These are phyloP conservation scores for Ophiostoma quercus DNA, from an alignment of 2,329 filamentous ascomycete species.

Conservation along the genomic window DNA sequence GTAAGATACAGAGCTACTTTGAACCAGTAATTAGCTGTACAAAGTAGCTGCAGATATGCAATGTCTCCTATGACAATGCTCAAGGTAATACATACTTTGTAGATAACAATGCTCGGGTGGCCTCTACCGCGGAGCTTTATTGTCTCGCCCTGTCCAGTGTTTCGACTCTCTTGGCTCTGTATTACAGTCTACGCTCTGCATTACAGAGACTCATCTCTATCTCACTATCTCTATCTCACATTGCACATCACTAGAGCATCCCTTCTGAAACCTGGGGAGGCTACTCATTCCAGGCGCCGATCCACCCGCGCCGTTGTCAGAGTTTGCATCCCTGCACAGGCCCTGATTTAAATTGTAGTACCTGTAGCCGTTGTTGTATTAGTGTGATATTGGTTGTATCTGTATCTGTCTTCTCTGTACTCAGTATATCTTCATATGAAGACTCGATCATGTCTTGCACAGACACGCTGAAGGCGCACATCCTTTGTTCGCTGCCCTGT, in stretches of 20 bases:
- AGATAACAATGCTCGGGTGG: too few species aligned
- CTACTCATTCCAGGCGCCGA: conserved; percentile 19
- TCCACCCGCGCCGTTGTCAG: conserved; percentile 19
- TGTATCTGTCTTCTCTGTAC: too few species aligned
- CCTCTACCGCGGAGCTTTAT: background rate
- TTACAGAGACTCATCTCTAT: background rate
- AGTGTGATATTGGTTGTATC: background rate
- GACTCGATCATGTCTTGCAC: background rate
- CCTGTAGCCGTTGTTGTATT: background rate
- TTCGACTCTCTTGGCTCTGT: background rate
- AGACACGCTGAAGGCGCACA: background rate
- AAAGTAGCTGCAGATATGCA: too few species aligned
- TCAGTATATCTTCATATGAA: background rate
- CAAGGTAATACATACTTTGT: too few species aligned
- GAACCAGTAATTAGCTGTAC: too few species aligned
- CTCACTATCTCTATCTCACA: background rate
- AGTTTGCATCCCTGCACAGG: conserved; percentile 18
- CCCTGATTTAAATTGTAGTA: conserved; percentile 14
- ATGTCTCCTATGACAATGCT: too few species aligned
- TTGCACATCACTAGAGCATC: background rate
- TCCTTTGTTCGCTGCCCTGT: background rate
- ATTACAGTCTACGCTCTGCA: background rate
- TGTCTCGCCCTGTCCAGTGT: conserved; percentile 11
- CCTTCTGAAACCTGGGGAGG: conserved; percentile 21
- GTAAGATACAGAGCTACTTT: too few species aligned